Evolutionary conservation across 208 protist genomes (phyloP).

Genomic region (Leishmania aethiopica): DNA sequence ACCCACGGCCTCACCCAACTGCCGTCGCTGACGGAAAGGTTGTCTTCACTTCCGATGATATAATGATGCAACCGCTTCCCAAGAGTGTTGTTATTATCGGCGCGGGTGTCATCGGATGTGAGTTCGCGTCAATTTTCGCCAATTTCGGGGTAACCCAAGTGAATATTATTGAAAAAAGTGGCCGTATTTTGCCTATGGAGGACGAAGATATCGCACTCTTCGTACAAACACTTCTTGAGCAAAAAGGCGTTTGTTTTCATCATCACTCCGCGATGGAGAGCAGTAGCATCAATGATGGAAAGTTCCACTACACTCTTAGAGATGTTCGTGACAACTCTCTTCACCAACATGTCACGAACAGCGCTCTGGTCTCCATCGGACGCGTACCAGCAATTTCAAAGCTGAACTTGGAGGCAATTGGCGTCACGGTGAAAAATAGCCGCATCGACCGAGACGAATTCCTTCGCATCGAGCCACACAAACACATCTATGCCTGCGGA

Average conservation of each 20-base stretch:
- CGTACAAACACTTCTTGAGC: slow-evolving; percentile 78
- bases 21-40: slow-evolving; percentile 77
- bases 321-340: slow-evolving; percentile 51
- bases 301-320: slow-evolving; percentile 81
- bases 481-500: slow-evolving; percentile 90
- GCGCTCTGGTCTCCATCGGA: slow-evolving; percentile 88
- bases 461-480: slow-evolving; percentile 65
- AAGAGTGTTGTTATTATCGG: slow-evolving; percentile 92
- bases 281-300: slow-evolving; percentile 65
- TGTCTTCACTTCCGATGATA: slow-evolving; percentile 90
- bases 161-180: slow-evolving; percentile 87
- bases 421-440: slow-evolving; percentile 47
- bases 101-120: slow-evolving; percentile 92
- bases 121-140: slow-evolving; percentile 92
- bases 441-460: slow-evolving; percentile 58
- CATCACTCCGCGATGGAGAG: slow-evolving; percentile 77
- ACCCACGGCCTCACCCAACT: slow-evolving; percentile 77
- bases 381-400: slow-evolving; percentile 64
- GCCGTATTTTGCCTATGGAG: slow-evolving; percentile 87
- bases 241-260: slow-evolving; percentile 82
- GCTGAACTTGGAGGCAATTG: slow-evolving; percentile 66
- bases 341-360: slow-evolving; percentile 69
- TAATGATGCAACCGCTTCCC: slow-evolving; percentile 85
- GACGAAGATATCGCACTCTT: slow-evolving; percentile 89
- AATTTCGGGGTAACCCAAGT: slow-evolving; percentile 90